Percentiles rank a stretch among this genome's conserved stretches.
Evolutionary conservation across 768 basidiomycete genomes (phyloP).

Genomic region (Lactarius deliciosus): DNA sequence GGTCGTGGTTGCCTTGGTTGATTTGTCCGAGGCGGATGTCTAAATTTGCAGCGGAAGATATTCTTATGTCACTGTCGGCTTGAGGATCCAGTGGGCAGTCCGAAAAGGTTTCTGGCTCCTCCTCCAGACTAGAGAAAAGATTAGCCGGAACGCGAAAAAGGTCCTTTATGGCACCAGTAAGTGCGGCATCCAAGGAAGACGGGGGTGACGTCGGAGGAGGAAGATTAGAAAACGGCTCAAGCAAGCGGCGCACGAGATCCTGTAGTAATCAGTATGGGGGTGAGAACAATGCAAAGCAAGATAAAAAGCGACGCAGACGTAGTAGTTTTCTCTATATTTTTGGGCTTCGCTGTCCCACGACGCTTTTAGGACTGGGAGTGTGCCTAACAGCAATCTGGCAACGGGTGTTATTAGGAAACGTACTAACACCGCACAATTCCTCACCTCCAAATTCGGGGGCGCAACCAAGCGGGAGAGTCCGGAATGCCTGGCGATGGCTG

Average conservation of each 20-base stretch:
- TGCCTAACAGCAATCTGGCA: conserved; percentile 59
- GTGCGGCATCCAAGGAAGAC: conserved; percentile 25
- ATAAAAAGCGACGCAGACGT: conserved; percentile 47
- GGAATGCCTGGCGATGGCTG: conserved; percentile 55
- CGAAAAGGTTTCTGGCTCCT: conserved; percentile 22
- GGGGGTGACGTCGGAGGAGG: conserved; percentile 27
- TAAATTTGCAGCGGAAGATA: conserved; percentile 48
- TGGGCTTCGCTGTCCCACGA: conserved; percentile 56
- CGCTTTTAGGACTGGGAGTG: conserved; percentile 55
- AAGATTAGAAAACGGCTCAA: conserved; percentile 52
- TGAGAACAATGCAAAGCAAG: conserved; percentile 14
- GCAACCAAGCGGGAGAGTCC: conserved; percentile 70
- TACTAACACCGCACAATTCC: conserved; percentile 31
- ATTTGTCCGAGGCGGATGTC: conserved; percentile 54
- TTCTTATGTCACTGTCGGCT: conserved; percentile 19
- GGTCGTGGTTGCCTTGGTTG: conserved; percentile 33
- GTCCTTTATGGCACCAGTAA: conserved; percentile 28
- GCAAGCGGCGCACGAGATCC: conserved; percentile 67
- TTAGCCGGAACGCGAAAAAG: conserved; percentile 27
- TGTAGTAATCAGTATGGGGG: conserved; percentile 33
- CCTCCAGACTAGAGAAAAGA: conserved; percentile 27
- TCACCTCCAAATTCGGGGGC: conserved; percentile 78
- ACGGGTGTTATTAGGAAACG: conserved; percentile 18
- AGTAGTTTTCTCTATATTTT: conserved; percentile 69
- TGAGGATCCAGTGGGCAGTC: conserved; percentile 25